phyloP scores from a whole-genome alignment of 306 rosid genomes.

The Vigna angularis region DNA sequence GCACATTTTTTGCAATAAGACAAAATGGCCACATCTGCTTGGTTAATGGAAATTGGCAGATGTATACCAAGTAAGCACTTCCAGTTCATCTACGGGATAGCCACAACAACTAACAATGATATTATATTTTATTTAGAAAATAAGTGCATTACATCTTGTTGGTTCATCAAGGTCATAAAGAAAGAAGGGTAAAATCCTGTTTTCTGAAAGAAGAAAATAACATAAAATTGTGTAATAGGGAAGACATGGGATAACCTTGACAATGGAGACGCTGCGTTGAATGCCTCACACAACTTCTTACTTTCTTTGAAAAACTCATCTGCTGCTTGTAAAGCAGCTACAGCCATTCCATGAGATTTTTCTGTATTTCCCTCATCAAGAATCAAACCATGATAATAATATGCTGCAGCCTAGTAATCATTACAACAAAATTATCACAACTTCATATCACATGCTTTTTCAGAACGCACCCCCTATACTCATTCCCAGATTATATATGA shows the following conservation, averaged over 20 bases:
- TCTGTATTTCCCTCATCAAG: conserved; percentile 99
- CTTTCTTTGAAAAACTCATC: conserved; percentile 97
- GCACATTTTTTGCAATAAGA: background rate
- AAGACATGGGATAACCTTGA: conserved; percentile 64
- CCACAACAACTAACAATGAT: conserved; percentile 3
- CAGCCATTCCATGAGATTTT: conserved; percentile 98
- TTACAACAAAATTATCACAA: conserved; percentile 39
- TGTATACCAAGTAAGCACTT: background rate
- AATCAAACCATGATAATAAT: conserved; percentile 95
- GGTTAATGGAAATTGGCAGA: background rate
- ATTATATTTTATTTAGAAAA: conserved; percentile 23
- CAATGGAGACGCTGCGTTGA: conserved; percentile 74
- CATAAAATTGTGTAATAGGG: conserved; percentile 8
- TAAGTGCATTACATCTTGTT: background rate
- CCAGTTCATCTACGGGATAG: background rate
- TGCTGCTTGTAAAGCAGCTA: conserved; percentile 98
- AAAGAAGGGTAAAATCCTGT: background rate
- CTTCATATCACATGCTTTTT: conserved; percentile 21
- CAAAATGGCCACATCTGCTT: conserved; percentile 1
- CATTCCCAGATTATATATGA: conserved; percentile 7
- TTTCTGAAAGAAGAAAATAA: conserved; percentile 9
- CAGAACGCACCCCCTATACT: conserved; percentile 29
- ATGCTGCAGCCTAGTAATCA: conserved; percentile 86
- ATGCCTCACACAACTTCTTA: conserved; percentile 80
- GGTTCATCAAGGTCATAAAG: background rate